Base-by-base conservation (phyloP, 1,139 yeast species). In the Geotrichum reessii region DNA sequence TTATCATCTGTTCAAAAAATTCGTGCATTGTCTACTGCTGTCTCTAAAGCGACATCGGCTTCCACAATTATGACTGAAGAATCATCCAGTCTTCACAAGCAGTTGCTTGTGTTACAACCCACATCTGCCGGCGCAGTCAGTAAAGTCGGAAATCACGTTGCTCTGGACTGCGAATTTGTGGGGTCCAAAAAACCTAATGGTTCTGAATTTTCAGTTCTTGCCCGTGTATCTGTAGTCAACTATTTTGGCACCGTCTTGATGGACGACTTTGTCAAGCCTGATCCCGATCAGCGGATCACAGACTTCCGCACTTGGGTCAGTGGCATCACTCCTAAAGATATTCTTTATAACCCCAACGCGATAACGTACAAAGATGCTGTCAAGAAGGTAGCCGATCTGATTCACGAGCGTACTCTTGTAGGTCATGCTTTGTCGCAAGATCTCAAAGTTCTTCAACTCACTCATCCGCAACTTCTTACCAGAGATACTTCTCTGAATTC, bases 231-330 rank as follows among this genome's bases (percentile, higher is more conserved):
- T 0, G 75, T 92, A 12, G 97, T 92, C 3, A 90, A 92, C 70
- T 89, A 79, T 68, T 86, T 81, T 68, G 97, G 98, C 0, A 80
- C 81, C 64, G 78, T 83, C 0, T 69, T 92, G 0, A 76, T 85
- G 62, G 97, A 92, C 71, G 76, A 79, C 50, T 91, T 78, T 73
- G 97, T 92, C 0, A 77, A 77, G 63, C 59, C 59, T 2, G 21
- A 40, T 9, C 97, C 97, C 1, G 74, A 77, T 46, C 91, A 85
- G 65, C 76, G 75, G 57, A 96, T 92, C 1, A 85, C 92, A 0
- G 96, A 91, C 71, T 92, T 95, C 91, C 79, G 97, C 70, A 92
- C 97, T 0, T 85, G 92, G 88, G 95, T 89, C n/a, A 85, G 95
- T 70, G 98, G 98, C 17, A 82, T 92, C 2, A 77, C 84, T 1